Conservation (phyloP, 768 basidiomycete genomes). For the Cystofilobasidium macerans region DNA sequence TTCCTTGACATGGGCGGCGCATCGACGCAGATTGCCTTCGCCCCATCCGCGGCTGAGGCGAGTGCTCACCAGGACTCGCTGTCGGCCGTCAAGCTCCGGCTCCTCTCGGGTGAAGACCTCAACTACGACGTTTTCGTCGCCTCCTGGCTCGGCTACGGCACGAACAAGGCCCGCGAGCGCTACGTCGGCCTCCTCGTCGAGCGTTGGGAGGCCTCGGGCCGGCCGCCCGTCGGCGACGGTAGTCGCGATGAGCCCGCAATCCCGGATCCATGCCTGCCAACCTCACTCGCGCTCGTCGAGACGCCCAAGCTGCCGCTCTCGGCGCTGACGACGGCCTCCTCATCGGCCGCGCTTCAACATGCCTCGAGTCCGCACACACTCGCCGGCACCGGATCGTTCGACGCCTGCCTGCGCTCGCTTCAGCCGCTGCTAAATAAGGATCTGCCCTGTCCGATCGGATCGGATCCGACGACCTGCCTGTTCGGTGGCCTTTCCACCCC, state of each 20-base stretch:
- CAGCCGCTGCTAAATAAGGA: slow-evolving; percentile 72
- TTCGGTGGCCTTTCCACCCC: slow-evolving; percentile 93
- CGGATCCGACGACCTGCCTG: slow-evolving; percentile 53
- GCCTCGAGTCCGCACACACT: slow-evolving; percentile 51
- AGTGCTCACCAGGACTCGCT: slow-evolving; percentile 42
- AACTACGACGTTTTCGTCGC: slow-evolving; percentile 91
- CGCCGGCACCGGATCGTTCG: slow-evolving; percentile 80
- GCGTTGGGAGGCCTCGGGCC: slow-evolving; percentile 45
- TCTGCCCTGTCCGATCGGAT: slow-evolving; percentile 53
- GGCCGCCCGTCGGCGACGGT: background rate
- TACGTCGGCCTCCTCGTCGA: slow-evolving; percentile 63
- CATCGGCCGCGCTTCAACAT: slow-evolving; percentile 40
- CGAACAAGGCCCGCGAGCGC: slow-evolving; percentile 88
- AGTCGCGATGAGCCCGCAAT: slow-evolving; percentile 36
- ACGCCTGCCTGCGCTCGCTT: slow-evolving; percentile 62
- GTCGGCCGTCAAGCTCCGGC: slow-evolving; percentile 65
- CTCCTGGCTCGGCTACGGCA: slow-evolving; percentile 96
- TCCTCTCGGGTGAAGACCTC: slow-evolving; percentile 75
- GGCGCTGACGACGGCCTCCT: slow-evolving; percentile 38
- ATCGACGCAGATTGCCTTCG: slow-evolving; percentile 96
- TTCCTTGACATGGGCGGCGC: slow-evolving; percentile 99
- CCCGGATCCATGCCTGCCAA: slow-evolving; percentile 83
- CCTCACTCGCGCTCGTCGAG: slow-evolving; percentile 55
- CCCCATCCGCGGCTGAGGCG: slow-evolving; percentile 56
- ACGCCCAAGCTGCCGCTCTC: slow-evolving; percentile 35